Evolutionary conservation across 495 filamentous ascomycete species (phyloP).

Genomic region (Daldinia childiae): DNA sequence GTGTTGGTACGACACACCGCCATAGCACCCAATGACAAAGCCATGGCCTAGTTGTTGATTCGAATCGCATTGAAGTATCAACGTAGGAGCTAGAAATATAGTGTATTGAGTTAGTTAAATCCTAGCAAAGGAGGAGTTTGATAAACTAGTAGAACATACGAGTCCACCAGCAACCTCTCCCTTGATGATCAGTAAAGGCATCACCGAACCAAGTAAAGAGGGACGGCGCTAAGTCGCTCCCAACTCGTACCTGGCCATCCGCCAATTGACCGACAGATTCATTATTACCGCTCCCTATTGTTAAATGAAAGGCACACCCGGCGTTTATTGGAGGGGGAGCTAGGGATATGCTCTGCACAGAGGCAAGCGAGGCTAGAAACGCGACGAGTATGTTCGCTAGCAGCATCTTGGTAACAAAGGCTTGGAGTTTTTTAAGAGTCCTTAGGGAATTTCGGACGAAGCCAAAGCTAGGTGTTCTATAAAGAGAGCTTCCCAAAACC

Average conservation of each 20-base stretch:
- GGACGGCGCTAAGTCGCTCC: conserved; percentile 50
- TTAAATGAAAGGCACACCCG: conserved; percentile 63
- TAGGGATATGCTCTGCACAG: conserved; percentile 18
- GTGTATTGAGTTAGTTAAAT: conserved; percentile 2
- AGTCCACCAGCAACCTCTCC: conserved; percentile 47
- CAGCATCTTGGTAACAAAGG: conserved; percentile 35
- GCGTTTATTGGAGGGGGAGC: conserved; percentile 18
- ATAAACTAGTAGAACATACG: conserved; percentile 30
- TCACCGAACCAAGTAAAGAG: conserved; percentile 48
- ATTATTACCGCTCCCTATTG: conserved; percentile 56
- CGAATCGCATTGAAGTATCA: conserved; percentile 72
- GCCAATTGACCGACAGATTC: conserved; percentile 62
- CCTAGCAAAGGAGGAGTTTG: not conserved
- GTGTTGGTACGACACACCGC: conserved; percentile 56
- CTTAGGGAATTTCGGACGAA: conserved; percentile 5
- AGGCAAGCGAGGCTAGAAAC: conserved; percentile 27
- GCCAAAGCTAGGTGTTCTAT: conserved; percentile 13
- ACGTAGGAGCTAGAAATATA: conserved; percentile 54
- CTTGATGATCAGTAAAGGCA: conserved; percentile 40
- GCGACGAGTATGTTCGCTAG: conserved; percentile 18
- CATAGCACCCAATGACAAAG: conserved; percentile 62
- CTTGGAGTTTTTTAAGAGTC: not conserved
- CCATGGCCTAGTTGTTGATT: conserved; percentile 58
- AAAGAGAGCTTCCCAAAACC: conserved; percentile 35
- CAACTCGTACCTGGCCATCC: conserved; percentile 66